Evolutionary conservation across 2,329 filamentous ascomycete genomes (phyloP).

Genomic region (Stemphylium beticola): DNA sequence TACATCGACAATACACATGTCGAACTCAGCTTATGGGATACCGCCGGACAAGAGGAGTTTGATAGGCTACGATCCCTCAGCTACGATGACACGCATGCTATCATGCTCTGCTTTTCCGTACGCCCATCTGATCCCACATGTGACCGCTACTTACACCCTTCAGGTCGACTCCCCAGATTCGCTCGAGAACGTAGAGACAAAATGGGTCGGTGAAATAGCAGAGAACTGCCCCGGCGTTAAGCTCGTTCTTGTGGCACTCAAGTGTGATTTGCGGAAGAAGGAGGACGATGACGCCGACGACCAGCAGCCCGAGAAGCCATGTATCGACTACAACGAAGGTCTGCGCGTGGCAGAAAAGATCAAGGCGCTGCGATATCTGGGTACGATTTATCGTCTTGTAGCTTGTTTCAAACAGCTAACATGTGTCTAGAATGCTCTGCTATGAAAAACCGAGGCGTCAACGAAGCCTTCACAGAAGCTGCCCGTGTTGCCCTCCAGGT

Average conservation of each 20-base stretch:
- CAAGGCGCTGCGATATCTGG: conserved; percentile 88
- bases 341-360: conserved; percentile 90
- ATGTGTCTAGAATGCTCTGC: conserved; percentile 81
- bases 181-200: conserved; percentile 96
- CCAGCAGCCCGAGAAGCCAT: conserved; percentile 57
- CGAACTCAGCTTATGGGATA: conserved; percentile 97
- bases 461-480: conserved; percentile 98
- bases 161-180: conserved; percentile 91
- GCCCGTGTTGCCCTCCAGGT: conserved; percentile 82
- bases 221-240: conserved; percentile 97
- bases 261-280: conserved; percentile 91
- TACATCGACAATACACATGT: conserved; percentile 98
- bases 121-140: not conserved
- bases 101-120: conserved; percentile 95
- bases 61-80: conserved; percentile 93
- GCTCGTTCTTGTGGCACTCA: conserved; percentile 91
- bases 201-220: conserved; percentile 97
- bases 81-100: conserved; percentile 97
- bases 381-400: conserved; percentile 50
- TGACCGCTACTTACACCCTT: conserved; percentile 7
- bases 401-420: conserved; percentile 10
- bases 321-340: conserved; percentile 90
- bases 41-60: conserved; percentile 98
- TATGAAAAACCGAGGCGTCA: conserved; percentile 96
- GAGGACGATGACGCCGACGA: conserved; percentile 64